Base-by-base conservation (phyloP, 169 alveolate species). In the Babesia ovata region DNA sequence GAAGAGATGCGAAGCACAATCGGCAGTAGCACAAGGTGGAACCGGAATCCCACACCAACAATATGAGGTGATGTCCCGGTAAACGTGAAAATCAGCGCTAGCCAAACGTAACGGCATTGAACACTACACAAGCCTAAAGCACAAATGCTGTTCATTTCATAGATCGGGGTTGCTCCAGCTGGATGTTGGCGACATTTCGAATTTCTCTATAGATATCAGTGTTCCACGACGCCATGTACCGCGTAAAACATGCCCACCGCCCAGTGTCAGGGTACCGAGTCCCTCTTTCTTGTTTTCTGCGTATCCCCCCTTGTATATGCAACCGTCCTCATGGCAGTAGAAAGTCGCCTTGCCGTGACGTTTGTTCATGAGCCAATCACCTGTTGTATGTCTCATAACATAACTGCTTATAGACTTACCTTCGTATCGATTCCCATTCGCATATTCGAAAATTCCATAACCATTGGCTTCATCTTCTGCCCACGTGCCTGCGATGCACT, bases 381-480 rank as follows among this genome's bases (percentile, higher is more conserved):
- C 98, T 78, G 39, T 6, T 11, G 2, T 22, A 2, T 16, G 10
- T 45, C 1, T 16, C 1, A 11, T 39, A 48, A 67, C 13, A 48
- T 29, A 4, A 14, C 19, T 19, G 42, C 24, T 8, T 17, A 12
- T 6, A 39, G 62, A 33, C 29, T 17, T 59, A 78, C 86, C 86
- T 65, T 90, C 95, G 71, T 94, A 95, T 49, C 94, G 86, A 72
- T 95, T 95, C 26, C 99, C 99, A 74, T 96, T 96, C 12, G 96
- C 89, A 63, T 95, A 95, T 46, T 86, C 85, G 70, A 93, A 93
- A 9, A 92, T 89, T 0, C 98, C 99, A 63, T 85, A 91, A 14
- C 99, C 99, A 65, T 94, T 91, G 8, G 99, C 99, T 63, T 96
- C 91, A 82, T 97, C 99, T 70, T 96, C 97, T 39, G 85, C 91